phyloP scores from a whole-genome alignment of 805 yeast genomes.

The Osmozyma mogii region DNA sequence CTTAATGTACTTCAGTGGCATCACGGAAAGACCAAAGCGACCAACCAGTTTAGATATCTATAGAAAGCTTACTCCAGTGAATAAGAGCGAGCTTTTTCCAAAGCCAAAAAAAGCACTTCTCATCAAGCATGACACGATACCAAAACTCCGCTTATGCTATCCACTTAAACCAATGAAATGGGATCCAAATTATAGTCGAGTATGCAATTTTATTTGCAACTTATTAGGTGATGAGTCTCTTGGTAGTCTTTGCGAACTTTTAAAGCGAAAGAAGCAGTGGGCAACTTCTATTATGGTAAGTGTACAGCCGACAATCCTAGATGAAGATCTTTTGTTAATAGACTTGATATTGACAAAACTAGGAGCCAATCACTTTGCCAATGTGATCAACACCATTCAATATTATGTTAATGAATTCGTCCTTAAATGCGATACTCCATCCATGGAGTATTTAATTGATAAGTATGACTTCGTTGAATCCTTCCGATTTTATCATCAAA shows the following conservation, averaged over 20 bases:
- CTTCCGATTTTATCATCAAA: no score
- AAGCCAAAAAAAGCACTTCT: no score
- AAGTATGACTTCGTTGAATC: no score
- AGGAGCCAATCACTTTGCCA: slow-evolving; percentile 33
- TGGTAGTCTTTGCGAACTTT: slow-evolving; percentile 38
- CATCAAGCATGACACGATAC: slow-evolving; percentile 27
- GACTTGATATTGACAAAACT: slow-evolving; percentile 41
- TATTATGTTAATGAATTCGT: slow-evolving; percentile 14
- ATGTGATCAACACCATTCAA: slow-evolving; percentile 29
- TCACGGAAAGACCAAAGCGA: no score
- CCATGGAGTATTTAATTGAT: no score
- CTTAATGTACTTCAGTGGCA: no score
- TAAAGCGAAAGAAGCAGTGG: slow-evolving; percentile 24
- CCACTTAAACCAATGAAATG: slow-evolving; percentile 17
- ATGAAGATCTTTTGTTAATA: slow-evolving; percentile 36
- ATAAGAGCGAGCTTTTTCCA: no score
- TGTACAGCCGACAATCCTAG: slow-evolving; percentile 27
- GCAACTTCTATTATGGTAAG: slow-evolving; percentile 36
- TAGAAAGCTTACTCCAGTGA: no score
- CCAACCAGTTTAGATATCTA: no score
- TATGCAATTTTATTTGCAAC: slow-evolving; percentile 43
- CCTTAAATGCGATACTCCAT: no score
- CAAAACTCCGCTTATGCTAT: slow-evolving; percentile 39
- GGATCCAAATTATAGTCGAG: slow-evolving; percentile 12
- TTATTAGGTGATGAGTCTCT: slow-evolving; percentile 56